These are phyloP conservation scores for Vararia minispora DNA, from an alignment of 768 basidiomycete genomes.

Conservation along the genomic window DNA sequence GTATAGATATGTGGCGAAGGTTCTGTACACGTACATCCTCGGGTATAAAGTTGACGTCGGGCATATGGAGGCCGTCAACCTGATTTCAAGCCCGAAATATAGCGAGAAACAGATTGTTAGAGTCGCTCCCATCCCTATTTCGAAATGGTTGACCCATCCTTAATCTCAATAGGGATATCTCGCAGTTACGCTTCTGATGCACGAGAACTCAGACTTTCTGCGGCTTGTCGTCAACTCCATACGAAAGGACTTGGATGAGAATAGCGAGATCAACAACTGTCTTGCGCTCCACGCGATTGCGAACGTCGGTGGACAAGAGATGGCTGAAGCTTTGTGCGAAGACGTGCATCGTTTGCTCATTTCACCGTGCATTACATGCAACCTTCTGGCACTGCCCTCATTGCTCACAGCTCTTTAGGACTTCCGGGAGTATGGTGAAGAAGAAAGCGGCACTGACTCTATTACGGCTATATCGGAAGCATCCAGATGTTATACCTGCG, in stretches of 20 bases:
- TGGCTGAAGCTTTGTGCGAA: constrained; percentile 91
- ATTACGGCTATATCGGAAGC: constrained; percentile 88
- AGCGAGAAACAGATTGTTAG: constrained; percentile 98
- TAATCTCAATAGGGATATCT: constrained; percentile 97
- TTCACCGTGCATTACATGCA: constrained; percentile 56
- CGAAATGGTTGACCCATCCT: too few species aligned
- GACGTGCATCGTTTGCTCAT: constrained; percentile 93
- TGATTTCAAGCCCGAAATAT: constrained; percentile 92
- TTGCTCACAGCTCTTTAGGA: constrained; percentile 36
- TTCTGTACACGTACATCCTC: constrained; percentile 97
- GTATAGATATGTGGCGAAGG: constrained; percentile 86
- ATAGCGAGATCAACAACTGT: constrained; percentile 92
- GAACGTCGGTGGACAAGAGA: constrained; percentile 94
- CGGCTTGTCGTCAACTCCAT: constrained; percentile 97
- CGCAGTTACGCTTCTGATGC: constrained; percentile 93
- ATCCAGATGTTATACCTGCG: constrained; percentile 87
- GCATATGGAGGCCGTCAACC: constrained; percentile 98
- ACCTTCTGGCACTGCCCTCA: constrained; percentile 1
- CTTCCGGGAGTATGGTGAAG: constrained; percentile 90
- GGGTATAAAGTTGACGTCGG: constrained; percentile 99
- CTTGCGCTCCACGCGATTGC: constrained; percentile 96
- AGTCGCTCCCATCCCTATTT: too few species aligned
- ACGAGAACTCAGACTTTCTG: constrained; percentile 96
- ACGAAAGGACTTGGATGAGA: constrained; percentile 91
- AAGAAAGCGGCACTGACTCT: constrained; percentile 97